These are phyloP conservation scores for Rhodotorula glutinis DNA, from an alignment of 1,284 basidiomycete genomes.

Conservation along the genomic window DNA sequence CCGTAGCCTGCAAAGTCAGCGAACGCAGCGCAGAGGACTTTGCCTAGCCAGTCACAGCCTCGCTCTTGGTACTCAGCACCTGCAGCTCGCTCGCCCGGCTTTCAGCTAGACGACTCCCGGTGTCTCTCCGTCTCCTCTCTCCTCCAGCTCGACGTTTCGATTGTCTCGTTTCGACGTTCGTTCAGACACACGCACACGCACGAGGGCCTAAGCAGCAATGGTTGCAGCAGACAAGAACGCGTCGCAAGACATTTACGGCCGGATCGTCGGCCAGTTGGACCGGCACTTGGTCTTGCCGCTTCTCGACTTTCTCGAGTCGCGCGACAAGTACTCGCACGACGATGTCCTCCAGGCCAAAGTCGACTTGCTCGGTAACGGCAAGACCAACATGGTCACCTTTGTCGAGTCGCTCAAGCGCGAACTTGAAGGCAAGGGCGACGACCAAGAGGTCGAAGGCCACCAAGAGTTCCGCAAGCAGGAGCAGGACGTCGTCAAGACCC, in stretches of 20 bases:
- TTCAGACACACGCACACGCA: too few species aligned
- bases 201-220: not conserved
- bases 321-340: constrained; percentile 66
- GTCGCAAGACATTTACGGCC: constrained; percentile 5
- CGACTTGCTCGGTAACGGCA: constrained; percentile 70
- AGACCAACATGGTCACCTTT: constrained; percentile 96
- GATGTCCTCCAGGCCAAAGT: constrained; percentile 84
- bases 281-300: constrained; percentile 90
- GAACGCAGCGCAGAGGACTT: too few species aligned
- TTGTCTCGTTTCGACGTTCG: too few species aligned
- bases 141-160: too few species aligned
- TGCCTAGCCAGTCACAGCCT: too few species aligned
- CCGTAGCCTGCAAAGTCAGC: too few species aligned
- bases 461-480: constrained; percentile 79
- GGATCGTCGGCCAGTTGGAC: constrained; percentile 61
- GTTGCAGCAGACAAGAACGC: constrained; percentile 1
- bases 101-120: too few species aligned
- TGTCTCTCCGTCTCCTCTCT: too few species aligned
- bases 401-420: constrained; percentile 42
- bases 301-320: constrained; percentile 77
- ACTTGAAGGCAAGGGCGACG: constrained; percentile 40
- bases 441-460: constrained; percentile 59
- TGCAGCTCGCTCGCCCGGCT: too few species aligned
- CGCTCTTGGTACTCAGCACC: too few species aligned
- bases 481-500: constrained; percentile 69